Evolutionary conservation across 2,329 filamentous ascomycete species (phyloP), one percentile per base, ranked within the genome.

Genomic region (Hymenoscyphus fraxineus): DNA sequence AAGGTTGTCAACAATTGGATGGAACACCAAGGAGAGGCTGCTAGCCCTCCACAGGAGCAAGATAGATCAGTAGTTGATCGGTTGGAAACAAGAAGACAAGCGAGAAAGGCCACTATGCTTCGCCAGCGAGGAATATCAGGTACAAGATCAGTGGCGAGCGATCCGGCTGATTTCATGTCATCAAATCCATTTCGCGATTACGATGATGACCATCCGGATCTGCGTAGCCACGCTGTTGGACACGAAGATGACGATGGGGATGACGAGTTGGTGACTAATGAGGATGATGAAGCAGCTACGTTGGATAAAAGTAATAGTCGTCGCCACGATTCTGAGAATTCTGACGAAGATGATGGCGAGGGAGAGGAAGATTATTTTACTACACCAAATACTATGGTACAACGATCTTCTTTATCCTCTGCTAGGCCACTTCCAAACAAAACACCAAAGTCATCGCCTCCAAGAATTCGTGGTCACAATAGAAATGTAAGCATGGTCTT

Each of bases 1-100:
- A 93, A 88, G 65, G 91, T 92, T 0, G 93, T 97, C 60, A 88
- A 90, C 35, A 88, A 91, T 70, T 97, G 93, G 93, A 97, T 97
- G 91, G 91, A 93, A 56, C 84, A 84, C 67, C 82, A 87, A 39
- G 82, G 83, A 51, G 82, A 81, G 6, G 80, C 80, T 59, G 80
- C 81, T 31, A 81, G 78, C 65, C 83, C 85, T 15, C 86, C 86
- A 9, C 79, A 84, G 66, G 87, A 89, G 70, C 82, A 88, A 70
- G 82, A 87, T 63, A 80, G 80, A 10, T 83, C 82, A 2, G 79
- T 86, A 12, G 78, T 88, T 1, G 84, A 87, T 69, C 79, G 80
- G 56, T 76, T 89, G 1, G 87, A 89, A 71, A 77, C 77, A 64
- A 69, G 69, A 59, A 65, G 67, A 62, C 66, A 66, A 76, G 78